Evolutionary conservation across 352 stramenopile genomes (phyloP).

Genomic region (Phytophthora hybrid): DNA sequence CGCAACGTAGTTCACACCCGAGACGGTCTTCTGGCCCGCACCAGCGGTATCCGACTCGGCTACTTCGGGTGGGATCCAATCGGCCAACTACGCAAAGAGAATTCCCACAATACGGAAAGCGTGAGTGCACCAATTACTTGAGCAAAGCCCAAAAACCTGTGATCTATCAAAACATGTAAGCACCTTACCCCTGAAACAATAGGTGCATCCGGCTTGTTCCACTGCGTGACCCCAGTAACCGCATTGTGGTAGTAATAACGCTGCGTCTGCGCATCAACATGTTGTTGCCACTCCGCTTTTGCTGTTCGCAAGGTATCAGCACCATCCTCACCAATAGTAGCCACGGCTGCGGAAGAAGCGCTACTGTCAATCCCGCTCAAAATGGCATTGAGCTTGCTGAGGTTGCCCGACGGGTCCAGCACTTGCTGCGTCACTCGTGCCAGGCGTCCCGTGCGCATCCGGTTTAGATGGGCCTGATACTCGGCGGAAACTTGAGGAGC

Average conservation of each 20-base stretch:
- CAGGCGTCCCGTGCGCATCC: slow-evolving; percentile 57
- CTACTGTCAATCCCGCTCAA: slow-evolving; percentile 64
- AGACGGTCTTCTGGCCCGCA: slow-evolving; percentile 49
- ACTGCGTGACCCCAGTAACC: slow-evolving; percentile 80
- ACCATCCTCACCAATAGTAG: slow-evolving; percentile 6
- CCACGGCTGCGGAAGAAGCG: background rate
- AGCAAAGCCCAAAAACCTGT: background rate
- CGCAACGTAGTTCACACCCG: slow-evolving; percentile 70
- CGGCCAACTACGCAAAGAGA: slow-evolving; percentile 56
- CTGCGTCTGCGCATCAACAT: slow-evolving; percentile 83
- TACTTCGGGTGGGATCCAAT: slow-evolving; percentile 78
- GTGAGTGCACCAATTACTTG: slow-evolving; percentile 6
- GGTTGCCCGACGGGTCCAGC: slow-evolving; percentile 73
- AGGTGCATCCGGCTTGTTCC: slow-evolving; percentile 73
- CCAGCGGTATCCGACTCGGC: slow-evolving; percentile 30
- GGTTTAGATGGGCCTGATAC: slow-evolving; percentile 79
- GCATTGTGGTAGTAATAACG: slow-evolving; percentile 90
- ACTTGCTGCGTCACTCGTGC: slow-evolving; percentile 66
- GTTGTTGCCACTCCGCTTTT: slow-evolving; percentile 83
- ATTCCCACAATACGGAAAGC: background rate
- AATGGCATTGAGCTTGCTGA: slow-evolving; percentile 77
- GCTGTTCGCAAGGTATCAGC: slow-evolving; percentile 3
- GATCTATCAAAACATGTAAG: background rate
- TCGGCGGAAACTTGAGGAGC: slow-evolving; percentile 43
- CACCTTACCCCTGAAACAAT: slow-evolving; percentile 75